Conservation (phyloP, 2,329 filamentous ascomycete species). For the Arachnopeziza araneosa region DNA sequence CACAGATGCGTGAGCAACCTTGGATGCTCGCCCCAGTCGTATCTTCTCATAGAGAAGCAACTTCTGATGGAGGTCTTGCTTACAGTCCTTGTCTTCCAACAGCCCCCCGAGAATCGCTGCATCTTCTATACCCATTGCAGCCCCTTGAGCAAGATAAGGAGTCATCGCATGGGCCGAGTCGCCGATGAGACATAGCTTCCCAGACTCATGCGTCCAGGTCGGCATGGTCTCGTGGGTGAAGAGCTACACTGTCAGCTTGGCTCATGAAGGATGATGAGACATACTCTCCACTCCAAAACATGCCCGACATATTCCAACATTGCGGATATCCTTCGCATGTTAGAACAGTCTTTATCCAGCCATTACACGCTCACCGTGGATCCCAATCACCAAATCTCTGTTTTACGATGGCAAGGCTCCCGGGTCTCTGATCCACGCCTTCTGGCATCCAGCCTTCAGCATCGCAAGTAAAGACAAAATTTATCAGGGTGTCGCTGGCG, state of each 20-base stretch:
- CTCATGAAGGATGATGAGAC: slow-evolving; percentile 13
- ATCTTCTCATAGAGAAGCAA: slow-evolving; percentile 11
- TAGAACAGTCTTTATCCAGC: slow-evolving; percentile 35
- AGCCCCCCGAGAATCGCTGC: slow-evolving; percentile 14
- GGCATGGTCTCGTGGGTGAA: slow-evolving; percentile 14
- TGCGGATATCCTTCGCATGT: slow-evolving; percentile 35
- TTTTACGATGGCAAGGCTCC: slow-evolving; percentile 10
- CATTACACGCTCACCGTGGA: slow-evolving; percentile 37
- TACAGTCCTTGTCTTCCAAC: slow-evolving; percentile 2
- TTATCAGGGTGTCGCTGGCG: slow-evolving; percentile 12
- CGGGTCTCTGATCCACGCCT: slow-evolving; percentile 12
- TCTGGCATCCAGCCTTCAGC: slow-evolving; percentile 15
- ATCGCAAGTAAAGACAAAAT: slow-evolving; percentile 20
- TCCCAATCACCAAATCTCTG: slow-evolving; percentile 26
- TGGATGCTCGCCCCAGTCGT: slow-evolving; percentile 11
- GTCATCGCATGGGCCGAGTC: slow-evolving; percentile 41
- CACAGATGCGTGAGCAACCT: slow-evolving; percentile 14
- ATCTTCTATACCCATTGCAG: slow-evolving; percentile 28
- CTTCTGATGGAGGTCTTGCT: slow-evolving; percentile 1
- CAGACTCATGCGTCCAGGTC: slow-evolving; percentile 16
- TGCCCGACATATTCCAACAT: slow-evolving; percentile 35
- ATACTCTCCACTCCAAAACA: slow-evolving; percentile 37
- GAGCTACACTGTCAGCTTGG: slow-evolving; percentile 5
- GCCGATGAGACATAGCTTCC: slow-evolving; percentile 35
- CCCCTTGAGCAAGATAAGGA: slow-evolving; percentile 40